A percentile compares a stretch with the other conserved stretches of the same genome.
Conservation (phyloP, 164 flowering plant genomes). For the Vitis labrusca region DNA sequence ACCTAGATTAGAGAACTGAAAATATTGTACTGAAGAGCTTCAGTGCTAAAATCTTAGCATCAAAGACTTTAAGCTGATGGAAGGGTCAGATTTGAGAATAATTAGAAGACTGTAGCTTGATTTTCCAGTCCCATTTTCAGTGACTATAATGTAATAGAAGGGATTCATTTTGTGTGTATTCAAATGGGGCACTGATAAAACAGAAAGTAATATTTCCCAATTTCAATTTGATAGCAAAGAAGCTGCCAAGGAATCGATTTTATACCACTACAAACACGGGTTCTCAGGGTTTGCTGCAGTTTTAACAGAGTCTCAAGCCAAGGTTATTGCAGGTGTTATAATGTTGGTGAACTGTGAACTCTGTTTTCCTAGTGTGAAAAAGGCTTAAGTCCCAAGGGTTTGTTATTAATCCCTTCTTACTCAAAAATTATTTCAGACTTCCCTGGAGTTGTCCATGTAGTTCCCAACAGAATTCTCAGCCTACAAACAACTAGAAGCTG, state of each 20-base stretch:
- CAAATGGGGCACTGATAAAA: no score
- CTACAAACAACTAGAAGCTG: slow-evolving; percentile 56
- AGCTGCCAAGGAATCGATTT: slow-evolving; percentile 31
- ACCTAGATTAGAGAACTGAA: no score
- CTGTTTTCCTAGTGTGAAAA: not conserved
- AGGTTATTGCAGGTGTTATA: slow-evolving; percentile 40
- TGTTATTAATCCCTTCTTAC: not conserved
- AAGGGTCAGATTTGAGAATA: no score
- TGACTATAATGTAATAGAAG: no score
- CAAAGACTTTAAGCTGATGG: no score
- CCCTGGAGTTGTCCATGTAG: slow-evolving; percentile 41
- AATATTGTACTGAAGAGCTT: no score
- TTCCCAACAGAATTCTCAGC: slow-evolving; percentile 37
- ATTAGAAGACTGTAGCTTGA: no score
- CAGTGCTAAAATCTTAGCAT: no score
- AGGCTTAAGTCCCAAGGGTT: not conserved
- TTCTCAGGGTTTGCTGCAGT: slow-evolving; percentile 60
- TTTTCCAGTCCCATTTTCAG: no score
- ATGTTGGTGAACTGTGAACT: slow-evolving; percentile 19
- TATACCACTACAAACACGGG: slow-evolving; percentile 53
- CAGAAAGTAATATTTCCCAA: not conserved
- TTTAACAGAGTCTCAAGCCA: slow-evolving; percentile 40
- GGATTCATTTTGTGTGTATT: no score
- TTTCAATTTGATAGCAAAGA: slow-evolving; percentile 29
- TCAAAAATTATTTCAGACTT: slow-evolving; percentile 23